A percentile compares a stretch with the other conserved stretches of the same genome.
phyloP scores from a whole-genome alignment of 179 eudicot genomes.

The Beta corolliflora region DNA sequence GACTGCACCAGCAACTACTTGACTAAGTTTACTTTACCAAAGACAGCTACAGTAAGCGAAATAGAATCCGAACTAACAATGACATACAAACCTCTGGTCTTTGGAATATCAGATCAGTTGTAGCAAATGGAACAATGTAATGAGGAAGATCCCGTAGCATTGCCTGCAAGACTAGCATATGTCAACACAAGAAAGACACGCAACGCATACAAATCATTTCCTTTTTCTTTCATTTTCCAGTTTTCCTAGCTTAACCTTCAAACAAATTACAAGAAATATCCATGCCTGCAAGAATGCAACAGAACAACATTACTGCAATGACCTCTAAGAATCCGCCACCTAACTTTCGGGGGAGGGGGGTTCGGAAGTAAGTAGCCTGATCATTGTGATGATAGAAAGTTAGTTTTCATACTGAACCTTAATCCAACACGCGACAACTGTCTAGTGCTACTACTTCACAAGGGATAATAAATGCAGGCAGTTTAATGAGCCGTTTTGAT shows the following conservation, averaged over 20 bases:
- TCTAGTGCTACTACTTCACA: background rate
- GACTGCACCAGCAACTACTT: background rate
- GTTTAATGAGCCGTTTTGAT: background rate
- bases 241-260: background rate
- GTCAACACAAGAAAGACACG: background rate
- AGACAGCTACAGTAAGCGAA: background rate
- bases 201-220: background rate
- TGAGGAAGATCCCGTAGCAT: conserved; percentile 86
- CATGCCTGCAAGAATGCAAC: too few relatives aligned
- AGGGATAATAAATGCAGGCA: background rate
- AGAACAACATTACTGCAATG: background rate
- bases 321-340: background rate
- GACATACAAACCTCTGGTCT: conserved; percentile 75
- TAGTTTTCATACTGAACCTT: background rate
- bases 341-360: background rate
- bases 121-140: conserved; percentile 83
- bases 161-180: conserved; percentile 52
- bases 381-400: background rate
- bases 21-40: background rate
- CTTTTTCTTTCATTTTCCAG: background rate
- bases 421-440: background rate
- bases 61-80: background rate
- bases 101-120: conserved; percentile 55
- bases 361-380: background rate
- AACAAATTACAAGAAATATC: background rate